Evolutionary conservation across 2,329 filamentous ascomycete genomes (phyloP), one percentile per base, ranked within the genome.

Genomic region (Epichloe bromicola): DNA sequence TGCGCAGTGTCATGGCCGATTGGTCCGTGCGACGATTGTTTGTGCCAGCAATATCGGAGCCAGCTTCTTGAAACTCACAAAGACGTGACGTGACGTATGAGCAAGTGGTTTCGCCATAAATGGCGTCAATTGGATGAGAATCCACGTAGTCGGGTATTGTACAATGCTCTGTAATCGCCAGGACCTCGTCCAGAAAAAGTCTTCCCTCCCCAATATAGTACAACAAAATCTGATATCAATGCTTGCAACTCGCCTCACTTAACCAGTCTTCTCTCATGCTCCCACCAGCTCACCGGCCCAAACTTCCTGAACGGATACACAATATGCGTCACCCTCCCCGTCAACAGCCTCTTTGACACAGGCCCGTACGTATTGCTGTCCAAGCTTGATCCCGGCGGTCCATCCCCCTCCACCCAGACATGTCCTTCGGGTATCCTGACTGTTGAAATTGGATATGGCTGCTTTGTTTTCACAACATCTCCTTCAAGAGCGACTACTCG

Each of bases 301-400:
- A 76, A 73, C 67, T 79, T 77, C 53, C 71, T 69, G 57, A 74
- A 76, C 3, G 88, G 88, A 70, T 80, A 85, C 51, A 95, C 63
- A 34, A 94, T 75, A 63, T 82, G 80, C 12, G 83, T 79, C 19
- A 90, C 81, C 60, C 76, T 82, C 0, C 90, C 90, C 38, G 82
- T 81, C 37, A 97, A 78, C 56, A 97, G 65, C 50, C 78, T 79
- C 56, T 79, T 80, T 23, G 86, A 85, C 46, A 94, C 81, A 4
- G 93, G 88, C 1, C 93, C 93, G 66, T 94, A 96, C 12, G 81
- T 81, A 67, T 95, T 95, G 67, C 89, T 95, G 69, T 98, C 93
- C 53, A 83, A 66, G 51, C 80, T 88, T 59, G 79, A 78, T 48
- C 78, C 75, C 59, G 79, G 78, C 60, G 78, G 78, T 12, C 85